These are phyloP conservation scores for Pelargonium cotyledonis DNA, from an alignment of 441 rosid species.

Conservation along the genomic window DNA sequence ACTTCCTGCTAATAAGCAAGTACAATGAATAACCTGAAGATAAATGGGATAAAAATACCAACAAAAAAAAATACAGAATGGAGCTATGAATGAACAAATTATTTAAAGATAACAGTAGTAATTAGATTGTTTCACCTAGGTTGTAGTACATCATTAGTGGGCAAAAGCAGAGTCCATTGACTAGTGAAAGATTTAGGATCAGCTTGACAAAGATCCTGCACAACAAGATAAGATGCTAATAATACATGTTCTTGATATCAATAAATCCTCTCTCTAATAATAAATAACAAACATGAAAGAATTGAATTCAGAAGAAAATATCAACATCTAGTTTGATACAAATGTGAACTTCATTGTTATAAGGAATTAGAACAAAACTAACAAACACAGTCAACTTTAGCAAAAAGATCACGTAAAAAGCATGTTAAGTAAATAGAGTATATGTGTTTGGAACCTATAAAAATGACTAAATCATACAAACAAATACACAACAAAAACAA, in stretches of 20 bases:
- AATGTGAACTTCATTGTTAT: too few species aligned
- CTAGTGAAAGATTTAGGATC: conserved; percentile 80
- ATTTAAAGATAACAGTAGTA: conserved; percentile 17
- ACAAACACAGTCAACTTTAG: background rate
- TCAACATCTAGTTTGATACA: background rate
- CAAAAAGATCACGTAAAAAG: background rate
- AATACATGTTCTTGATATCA: conserved; percentile 6
- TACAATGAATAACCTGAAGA: conserved; percentile 20
- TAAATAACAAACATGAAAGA: conserved; percentile 1
- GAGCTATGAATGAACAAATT: conserved; percentile 2
- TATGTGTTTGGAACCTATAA: background rate
- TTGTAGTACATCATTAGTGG: conserved; percentile 70
- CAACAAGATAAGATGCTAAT: conserved; percentile 3
- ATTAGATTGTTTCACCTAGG: conserved; percentile 47
- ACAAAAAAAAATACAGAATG: background rate
- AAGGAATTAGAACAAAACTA: background rate
- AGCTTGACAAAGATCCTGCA: conserved; percentile 82
- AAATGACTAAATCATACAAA: background rate
- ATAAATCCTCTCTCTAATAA: conserved; percentile 9
- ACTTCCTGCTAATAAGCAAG: conserved; percentile 47
- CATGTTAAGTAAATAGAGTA: background rate
- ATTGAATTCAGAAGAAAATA: background rate
- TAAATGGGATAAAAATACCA: conserved; percentile 7
- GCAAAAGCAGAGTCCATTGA: conserved; percentile 84
- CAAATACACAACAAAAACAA: background rate